Percentiles rank a stretch among this genome's conserved stretches.
Conservation (phyloP, 2,329 filamentous ascomycete genomes). For the Ophiostoma ips region DNA sequence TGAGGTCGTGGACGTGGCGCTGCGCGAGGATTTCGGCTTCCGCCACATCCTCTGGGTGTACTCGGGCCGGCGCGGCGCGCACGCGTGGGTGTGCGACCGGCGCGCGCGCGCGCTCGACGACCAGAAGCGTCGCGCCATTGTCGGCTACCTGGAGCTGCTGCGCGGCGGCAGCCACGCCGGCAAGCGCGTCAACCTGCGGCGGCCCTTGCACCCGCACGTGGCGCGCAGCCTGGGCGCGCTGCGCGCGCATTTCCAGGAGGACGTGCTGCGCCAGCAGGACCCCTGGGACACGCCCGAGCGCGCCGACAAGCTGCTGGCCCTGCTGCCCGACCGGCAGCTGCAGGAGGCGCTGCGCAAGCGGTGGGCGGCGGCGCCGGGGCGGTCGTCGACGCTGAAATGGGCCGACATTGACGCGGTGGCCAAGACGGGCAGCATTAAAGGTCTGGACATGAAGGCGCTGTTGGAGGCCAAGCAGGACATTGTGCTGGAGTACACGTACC, state of each 20-base stretch:
- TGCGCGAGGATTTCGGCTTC: slow-evolving; percentile 93
- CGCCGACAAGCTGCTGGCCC: slow-evolving; percentile 62
- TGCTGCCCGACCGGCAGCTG: slow-evolving; percentile 69
- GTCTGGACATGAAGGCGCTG: slow-evolving; percentile 59
- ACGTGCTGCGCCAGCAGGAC: slow-evolving; percentile 73
- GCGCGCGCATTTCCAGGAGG: slow-evolving; percentile 68
- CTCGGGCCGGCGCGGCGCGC: slow-evolving; percentile 86
- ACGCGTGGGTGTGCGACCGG: slow-evolving; percentile 96
- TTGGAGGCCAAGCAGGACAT: slow-evolving; percentile 91
- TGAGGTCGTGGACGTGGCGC: slow-evolving; percentile 73
- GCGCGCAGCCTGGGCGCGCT: slow-evolving; percentile 77
- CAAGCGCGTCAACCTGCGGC: slow-evolving; percentile 71
- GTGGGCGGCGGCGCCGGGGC: slow-evolving; percentile 73
- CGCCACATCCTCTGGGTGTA: slow-evolving; percentile 98
- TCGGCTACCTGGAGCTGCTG: slow-evolving; percentile 81
- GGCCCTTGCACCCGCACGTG: slow-evolving; percentile 83
- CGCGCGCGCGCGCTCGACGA: slow-evolving; percentile 76
- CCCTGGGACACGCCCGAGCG: slow-evolving; percentile 63
- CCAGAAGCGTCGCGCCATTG: slow-evolving; percentile 68
- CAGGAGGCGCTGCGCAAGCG: slow-evolving; percentile 72
- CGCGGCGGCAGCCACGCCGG: slow-evolving; percentile 73
- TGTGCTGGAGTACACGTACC: slow-evolving; percentile 94
- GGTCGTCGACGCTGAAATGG: slow-evolving; percentile 74
- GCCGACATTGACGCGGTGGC: slow-evolving; percentile 81
- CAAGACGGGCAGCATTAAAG: slow-evolving; percentile 57